phyloP scores from a whole-genome alignment of 805 yeast genomes.

The Candida verbasci region DNA sequence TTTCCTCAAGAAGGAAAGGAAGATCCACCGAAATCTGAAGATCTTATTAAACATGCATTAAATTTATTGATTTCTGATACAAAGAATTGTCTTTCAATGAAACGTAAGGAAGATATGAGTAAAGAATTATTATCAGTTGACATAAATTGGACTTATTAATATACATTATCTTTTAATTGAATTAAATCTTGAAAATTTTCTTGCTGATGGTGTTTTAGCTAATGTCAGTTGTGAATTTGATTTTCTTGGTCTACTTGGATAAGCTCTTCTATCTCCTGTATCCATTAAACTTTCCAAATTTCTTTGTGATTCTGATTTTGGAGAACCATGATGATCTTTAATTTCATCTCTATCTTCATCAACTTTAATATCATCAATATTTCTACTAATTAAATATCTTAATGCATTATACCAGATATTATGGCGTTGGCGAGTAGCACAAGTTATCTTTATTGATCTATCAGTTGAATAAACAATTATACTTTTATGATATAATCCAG shows the following conservation, averaged over 20 bases:
- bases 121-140: no score
- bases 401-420: slow-evolving; percentile 88
- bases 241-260: slow-evolving; percentile 15
- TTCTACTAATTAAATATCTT: slow-evolving; percentile 66
- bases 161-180: slow-evolving; percentile 13
- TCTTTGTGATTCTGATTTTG: slow-evolving; percentile 11
- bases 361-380: slow-evolving; percentile 51
- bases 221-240: slow-evolving; percentile 4
- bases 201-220: slow-evolving; percentile 1
- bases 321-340: slow-evolving; percentile 13
- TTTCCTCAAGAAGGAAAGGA: no score
- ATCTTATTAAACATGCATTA: no score
- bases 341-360: slow-evolving; percentile 33
- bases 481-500: slow-evolving; percentile 83
- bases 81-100: no score
- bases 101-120: no score
- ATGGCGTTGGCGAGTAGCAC: slow-evolving; percentile 83
- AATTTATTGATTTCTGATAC: no score
- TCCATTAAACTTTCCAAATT: slow-evolving; percentile 16
- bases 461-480: slow-evolving; percentile 69
- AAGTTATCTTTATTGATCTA: slow-evolving; percentile 71
- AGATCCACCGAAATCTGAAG: no score
- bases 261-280: slow-evolving; percentile 19
- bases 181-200: slow-evolving; percentile 12
- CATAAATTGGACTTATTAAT: no score